phyloP scores from a whole-genome alignment of 768 basidiomycete species.

The Rhizopogon salebrosus region DNA sequence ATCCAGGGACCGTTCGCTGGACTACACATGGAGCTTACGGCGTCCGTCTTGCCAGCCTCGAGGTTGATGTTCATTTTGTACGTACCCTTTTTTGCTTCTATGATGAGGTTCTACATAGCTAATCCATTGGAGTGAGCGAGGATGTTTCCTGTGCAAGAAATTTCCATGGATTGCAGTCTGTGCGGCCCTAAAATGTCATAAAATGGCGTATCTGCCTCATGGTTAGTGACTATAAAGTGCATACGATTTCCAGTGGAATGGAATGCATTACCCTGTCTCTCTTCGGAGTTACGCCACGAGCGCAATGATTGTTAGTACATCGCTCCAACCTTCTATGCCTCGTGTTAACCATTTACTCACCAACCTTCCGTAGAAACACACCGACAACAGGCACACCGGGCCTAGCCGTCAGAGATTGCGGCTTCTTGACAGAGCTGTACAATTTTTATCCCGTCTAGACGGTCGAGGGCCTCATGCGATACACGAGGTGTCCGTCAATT shows the following conservation, averaged over 20 bases:
- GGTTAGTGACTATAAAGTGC: not conserved
- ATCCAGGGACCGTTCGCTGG: not conserved
- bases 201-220: not conserved
- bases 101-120: not conserved
- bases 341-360: not conserved
- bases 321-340: not conserved
- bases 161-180: not conserved
- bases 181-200: not conserved
- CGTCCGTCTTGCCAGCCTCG: not conserved
- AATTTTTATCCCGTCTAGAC: constrained; percentile 1
- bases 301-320: not conserved
- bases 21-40: not conserved
- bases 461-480: constrained; percentile 1
- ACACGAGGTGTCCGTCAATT: constrained; percentile 20
- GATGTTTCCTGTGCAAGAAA: not conserved
- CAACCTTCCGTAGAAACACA: not conserved
- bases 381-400: not conserved
- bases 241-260: not conserved
- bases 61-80: not conserved
- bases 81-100: not conserved
- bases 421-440: not conserved
- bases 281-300: not conserved
- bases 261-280: not conserved
- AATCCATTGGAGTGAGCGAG: not conserved
- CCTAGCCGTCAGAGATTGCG: not conserved